phyloP scores from a whole-genome alignment of 1,284 basidiomycete species.

The Malassezia slooffiae region DNA sequence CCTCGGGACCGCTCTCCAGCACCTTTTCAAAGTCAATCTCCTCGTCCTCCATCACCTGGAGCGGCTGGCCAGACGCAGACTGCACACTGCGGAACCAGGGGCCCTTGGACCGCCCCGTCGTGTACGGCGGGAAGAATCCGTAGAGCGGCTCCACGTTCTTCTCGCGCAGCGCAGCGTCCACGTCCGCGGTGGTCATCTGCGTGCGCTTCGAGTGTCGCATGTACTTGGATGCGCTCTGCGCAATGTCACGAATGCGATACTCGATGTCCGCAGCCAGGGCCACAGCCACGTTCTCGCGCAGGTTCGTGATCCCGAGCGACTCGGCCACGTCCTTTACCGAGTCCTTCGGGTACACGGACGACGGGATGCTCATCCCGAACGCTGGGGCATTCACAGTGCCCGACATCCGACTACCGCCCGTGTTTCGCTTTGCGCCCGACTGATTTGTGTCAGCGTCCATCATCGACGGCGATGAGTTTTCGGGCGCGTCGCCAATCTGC shows the following conservation, averaged over 20 bases:
- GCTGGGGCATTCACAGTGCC: too few species aligned
- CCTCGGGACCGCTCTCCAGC: conserved; percentile 27
- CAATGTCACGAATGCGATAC: conserved; percentile 83
- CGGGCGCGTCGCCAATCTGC: too few species aligned
- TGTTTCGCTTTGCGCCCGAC: too few species aligned
- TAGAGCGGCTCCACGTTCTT: conserved; percentile 67
- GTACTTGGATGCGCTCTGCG: conserved; percentile 92
- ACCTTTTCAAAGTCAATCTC: conserved; percentile 80
- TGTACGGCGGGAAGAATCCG: conserved; percentile 17
- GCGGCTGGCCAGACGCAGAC: conserved; percentile 41
- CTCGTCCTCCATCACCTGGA: conserved; percentile 91
- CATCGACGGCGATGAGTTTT: too few species aligned
- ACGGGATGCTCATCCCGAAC: conserved; percentile 12
- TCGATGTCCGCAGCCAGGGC: conserved; percentile 90
- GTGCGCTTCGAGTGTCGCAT: conserved; percentile 86
- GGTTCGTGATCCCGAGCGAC: conserved; percentile 64
- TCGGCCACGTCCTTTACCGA: conserved; percentile 66
- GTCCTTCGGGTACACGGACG: conserved; percentile 41
- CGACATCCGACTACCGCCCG: too few species aligned
- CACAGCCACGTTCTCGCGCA: conserved; percentile 70
- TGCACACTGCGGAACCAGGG: conserved; percentile 46
- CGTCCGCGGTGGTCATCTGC: conserved; percentile 74
- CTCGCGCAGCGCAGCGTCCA: conserved; percentile 83
- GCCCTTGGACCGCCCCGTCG: conserved; percentile 11
- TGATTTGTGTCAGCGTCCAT: too few species aligned